Percentiles rank a stretch among this genome's conserved stretches.
Conservation (phyloP, 345 rosid genomes). For the Brassica juncea region DNA sequence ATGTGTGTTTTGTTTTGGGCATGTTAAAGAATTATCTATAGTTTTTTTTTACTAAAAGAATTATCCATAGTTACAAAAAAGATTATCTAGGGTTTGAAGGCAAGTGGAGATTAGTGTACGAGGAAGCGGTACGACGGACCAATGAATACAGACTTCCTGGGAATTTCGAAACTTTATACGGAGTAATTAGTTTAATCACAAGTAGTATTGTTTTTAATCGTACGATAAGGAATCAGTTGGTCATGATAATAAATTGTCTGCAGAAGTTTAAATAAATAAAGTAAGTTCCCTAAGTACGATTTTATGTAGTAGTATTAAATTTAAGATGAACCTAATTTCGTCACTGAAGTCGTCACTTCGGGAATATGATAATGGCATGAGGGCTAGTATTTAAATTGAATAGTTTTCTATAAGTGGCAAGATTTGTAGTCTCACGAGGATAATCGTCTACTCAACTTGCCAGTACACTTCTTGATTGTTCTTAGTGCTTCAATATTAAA, state of each 20-base stretch:
- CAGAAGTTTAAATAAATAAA: background rate
- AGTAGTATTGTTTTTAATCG: conserved; percentile 24
- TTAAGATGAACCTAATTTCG: conserved; percentile 35
- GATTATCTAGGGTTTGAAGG: conserved; percentile 35
- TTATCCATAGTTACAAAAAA: no score
- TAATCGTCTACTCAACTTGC: conserved; percentile 35
- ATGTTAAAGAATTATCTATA: background rate
- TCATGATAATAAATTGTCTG: conserved; percentile 35
- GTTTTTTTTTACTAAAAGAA: no score
- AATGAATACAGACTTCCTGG: conserved; percentile 25
- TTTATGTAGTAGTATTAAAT: conserved; percentile 17
- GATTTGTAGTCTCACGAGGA: conserved; percentile 37
- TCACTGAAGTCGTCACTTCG: conserved; percentile 39
- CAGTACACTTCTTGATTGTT: conserved; percentile 40
- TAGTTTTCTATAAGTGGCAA: conserved; percentile 40
- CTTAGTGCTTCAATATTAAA: conserved; percentile 38
- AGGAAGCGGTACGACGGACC: conserved; percentile 41
- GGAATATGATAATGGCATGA: conserved; percentile 37
- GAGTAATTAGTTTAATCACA: conserved; percentile 25
- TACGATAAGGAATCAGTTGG: conserved; percentile 38
- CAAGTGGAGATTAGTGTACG: conserved; percentile 47
- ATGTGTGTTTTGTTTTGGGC: background rate
- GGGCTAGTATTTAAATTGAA: conserved; percentile 28
- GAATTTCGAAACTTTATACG: conserved; percentile 32
- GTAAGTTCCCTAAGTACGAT: conserved; percentile 16